These are phyloP conservation scores for Neofusicoccum parvum DNA, from an alignment of 2,329 filamentous ascomycete species.

Conservation along the genomic window DNA sequence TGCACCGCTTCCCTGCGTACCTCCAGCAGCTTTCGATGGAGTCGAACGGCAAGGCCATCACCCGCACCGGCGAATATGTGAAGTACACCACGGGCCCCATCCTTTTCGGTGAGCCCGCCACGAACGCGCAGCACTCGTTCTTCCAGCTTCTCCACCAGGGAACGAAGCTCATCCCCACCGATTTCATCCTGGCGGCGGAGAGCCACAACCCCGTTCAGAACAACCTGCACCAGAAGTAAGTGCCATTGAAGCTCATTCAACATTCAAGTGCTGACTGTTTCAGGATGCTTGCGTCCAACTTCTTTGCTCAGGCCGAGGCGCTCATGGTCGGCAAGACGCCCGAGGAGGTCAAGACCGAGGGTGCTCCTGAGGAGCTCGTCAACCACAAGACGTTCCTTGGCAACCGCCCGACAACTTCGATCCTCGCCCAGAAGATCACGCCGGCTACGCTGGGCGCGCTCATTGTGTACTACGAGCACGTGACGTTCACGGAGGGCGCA, in stretches of 20 bases:
- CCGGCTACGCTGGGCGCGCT: constrained; percentile 90
- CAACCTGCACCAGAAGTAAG: constrained; percentile 86
- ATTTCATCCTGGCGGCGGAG: constrained; percentile 95
- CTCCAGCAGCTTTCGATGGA: constrained; percentile 99
- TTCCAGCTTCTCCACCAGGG: constrained; percentile 99
- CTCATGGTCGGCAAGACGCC: constrained; percentile 89
- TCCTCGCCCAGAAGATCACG: constrained; percentile 90
- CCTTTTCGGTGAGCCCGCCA: constrained; percentile 96
- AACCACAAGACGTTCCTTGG: constrained; percentile 99
- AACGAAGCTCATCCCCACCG: constrained; percentile 96
- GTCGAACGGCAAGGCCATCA: constrained; percentile 97
- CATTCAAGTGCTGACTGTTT: constrained; percentile 26
- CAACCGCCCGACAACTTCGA: constrained; percentile 94
- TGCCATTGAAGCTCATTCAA: neutral
- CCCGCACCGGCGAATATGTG: constrained; percentile 80
- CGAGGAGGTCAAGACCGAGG: constrained; percentile 76
- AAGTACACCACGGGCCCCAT: constrained; percentile 98
- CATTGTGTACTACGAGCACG: constrained; percentile 98
- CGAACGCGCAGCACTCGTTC: constrained; percentile 99
- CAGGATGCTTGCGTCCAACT: constrained; percentile 85
- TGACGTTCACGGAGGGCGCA: constrained; percentile 96
- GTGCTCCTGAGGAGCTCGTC: constrained; percentile 72
- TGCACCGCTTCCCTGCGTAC: constrained; percentile 98
- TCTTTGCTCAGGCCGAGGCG: constrained; percentile 85
- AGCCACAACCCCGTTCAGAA: constrained; percentile 93